phyloP scores from a whole-genome alignment of 1,284 basidiomycete genomes.

The Chalciporus sp. region DNA sequence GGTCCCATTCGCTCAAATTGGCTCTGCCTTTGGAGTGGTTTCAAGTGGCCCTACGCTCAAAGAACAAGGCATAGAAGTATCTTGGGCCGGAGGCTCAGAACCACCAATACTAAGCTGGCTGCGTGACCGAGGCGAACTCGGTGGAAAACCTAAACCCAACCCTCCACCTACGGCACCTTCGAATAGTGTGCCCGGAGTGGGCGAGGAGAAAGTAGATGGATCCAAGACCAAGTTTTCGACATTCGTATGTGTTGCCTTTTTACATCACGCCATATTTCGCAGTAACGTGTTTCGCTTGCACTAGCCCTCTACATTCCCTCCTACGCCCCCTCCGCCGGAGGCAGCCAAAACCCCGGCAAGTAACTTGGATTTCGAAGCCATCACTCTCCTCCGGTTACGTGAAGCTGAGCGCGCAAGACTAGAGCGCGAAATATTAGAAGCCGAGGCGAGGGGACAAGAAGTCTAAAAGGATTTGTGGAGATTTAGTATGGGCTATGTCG shows the following conservation, averaged over 20 bases:
- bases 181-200: background rate
- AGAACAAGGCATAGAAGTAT: constrained; percentile 55
- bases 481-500: background rate
- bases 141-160: constrained; percentile 24
- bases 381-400: constrained; percentile 80
- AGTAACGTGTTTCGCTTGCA: constrained; percentile 11
- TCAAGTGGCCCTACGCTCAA: constrained; percentile 46
- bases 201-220: constrained; percentile 1
- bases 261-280: no score
- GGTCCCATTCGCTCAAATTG: constrained; percentile 72
- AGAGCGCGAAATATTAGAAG: constrained; percentile 74
- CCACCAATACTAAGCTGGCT: constrained; percentile 78
- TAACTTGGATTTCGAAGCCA: constrained; percentile 69
- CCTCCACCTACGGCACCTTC: background rate
- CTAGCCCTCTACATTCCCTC: constrained; percentile 22
- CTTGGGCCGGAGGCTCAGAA: constrained; percentile 72
- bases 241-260: constrained; percentile 26
- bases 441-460: constrained; percentile 46
- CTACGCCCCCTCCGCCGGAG: constrained; percentile 23
- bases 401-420: constrained; percentile 78
- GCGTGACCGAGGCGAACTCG: constrained; percentile 68
- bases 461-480: constrained; percentile 2
- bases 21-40: constrained; percentile 72
- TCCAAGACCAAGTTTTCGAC: constrained; percentile 28
- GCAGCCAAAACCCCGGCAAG: constrained; percentile 25